Conservation (phyloP, 805 yeast species). For the Maudiozyma pseudohumilis region DNA sequence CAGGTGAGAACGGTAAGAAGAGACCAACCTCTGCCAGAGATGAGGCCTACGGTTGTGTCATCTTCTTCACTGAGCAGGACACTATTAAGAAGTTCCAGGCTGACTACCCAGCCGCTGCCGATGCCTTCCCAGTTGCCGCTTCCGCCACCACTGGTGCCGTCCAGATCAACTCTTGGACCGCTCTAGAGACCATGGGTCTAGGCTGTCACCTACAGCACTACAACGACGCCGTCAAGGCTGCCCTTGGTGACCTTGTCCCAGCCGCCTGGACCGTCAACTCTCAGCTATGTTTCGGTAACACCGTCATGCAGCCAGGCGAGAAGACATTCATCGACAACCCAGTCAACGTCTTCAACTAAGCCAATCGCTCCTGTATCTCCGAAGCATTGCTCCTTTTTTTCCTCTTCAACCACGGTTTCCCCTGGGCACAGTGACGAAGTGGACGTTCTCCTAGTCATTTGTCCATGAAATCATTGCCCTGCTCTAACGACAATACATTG, state of each 20-base stretch:
- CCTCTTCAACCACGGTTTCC: no score
- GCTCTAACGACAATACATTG: no score
- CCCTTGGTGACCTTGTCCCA: slow-evolving; percentile 33
- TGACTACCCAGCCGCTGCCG: slow-evolving; percentile 35
- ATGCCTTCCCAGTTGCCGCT: slow-evolving; percentile 40
- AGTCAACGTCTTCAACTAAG: slow-evolving; percentile 30
- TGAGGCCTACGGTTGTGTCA: slow-evolving; percentile 40
- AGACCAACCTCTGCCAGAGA: slow-evolving; percentile 36
- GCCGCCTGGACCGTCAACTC: slow-evolving; percentile 37
- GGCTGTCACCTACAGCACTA: slow-evolving; percentile 48
- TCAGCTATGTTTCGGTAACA: slow-evolving; percentile 43
- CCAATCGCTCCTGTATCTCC: not conserved
- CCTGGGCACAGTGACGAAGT: no score
- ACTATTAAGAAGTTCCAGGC: slow-evolving; percentile 34
- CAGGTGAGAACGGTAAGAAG: slow-evolving; percentile 31
- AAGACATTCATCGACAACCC: slow-evolving; percentile 36
- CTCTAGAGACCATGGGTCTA: slow-evolving; percentile 35
- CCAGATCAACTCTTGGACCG: slow-evolving; percentile 42
- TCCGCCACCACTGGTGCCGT: slow-evolving; percentile 41
- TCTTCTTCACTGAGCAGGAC: slow-evolving; percentile 38
- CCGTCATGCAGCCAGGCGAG: slow-evolving; percentile 30
- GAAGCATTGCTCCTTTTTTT: no score
- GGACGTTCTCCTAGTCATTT: no score
- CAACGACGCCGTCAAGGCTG: slow-evolving; percentile 36
- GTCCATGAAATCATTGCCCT: no score